Base-by-base conservation (phyloP, 2,329 filamentous ascomycete species). In the Venturia aucupariae region DNA sequence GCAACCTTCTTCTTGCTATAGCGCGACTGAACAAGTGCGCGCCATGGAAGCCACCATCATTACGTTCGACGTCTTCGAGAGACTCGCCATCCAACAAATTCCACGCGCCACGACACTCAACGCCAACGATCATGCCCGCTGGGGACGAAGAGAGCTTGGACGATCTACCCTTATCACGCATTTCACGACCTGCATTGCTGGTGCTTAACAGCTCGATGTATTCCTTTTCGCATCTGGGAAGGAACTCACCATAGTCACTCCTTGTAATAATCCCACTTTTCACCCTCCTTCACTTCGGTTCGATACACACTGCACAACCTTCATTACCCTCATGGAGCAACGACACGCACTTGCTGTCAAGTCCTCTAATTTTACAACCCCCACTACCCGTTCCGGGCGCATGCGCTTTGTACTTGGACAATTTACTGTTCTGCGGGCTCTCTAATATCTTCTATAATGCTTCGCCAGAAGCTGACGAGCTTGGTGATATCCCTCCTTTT, bases 401-500 rank as follows among this genome's bases (percentile, higher is more conserved):
- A 60, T 60, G 59, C 59, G 59, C 59, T 60, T 24, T 44, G 51
- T 57, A 5, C 19, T 22, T 57, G 51, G 11, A 42, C 15, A 22
- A n/a, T 15, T 27, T 17, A 27, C 32, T 41, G 41, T 41, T n/a
- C 22, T 7, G 22, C 35, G 10, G 19, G 35, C 3, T 60, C 6
- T n/a, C 41, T 60, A 15, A 4, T 41, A 38, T 27, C 22, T 60
- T 30, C 59, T 60, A 10, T 11, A 27, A 44, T 7, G 35, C 41
- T 41, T 35, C 38, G 59, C 59, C 38, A 60, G 59, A 42, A 35
- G 59, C 59, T 44, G 24, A 42, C 35, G 51, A 57, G 38, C 35
- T 60, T 60, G 59, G 59, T 60, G 59, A 60, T 60, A 60, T n/a
- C 59, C 57, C 59, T n/a, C 57, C 59, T n/a, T 44, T 44, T 38